phyloP scores from a whole-genome alignment of 2,329 filamentous ascomycete species.

The Beauveria medogensis region DNA sequence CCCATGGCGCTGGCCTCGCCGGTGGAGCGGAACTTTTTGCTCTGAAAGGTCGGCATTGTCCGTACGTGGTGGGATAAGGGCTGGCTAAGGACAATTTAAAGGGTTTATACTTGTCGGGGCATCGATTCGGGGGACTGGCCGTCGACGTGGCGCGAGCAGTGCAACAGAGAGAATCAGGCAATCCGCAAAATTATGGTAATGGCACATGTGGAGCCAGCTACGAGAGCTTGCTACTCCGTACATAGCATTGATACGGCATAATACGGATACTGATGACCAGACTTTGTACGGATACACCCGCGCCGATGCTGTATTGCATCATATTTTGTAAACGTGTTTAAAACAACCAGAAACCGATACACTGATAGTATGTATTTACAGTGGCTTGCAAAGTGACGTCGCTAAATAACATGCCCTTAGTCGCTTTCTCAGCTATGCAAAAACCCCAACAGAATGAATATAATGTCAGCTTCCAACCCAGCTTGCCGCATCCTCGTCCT shows the following conservation, averaged over 20 bases:
- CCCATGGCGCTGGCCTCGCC: slow-evolving; percentile 62
- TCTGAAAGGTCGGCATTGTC: slow-evolving; percentile 48
- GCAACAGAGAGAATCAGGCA: neutral
- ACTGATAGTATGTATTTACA: slow-evolving; percentile 3
- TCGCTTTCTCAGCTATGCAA: slow-evolving; percentile 10
- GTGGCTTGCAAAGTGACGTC: slow-evolving; percentile 9
- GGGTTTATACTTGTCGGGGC: neutral
- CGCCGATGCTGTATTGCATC: neutral
- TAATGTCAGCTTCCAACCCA: slow-evolving; percentile 1
- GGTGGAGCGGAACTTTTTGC: slow-evolving; percentile 62
- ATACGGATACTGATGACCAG: neutral
- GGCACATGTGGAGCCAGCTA: slow-evolving; percentile 2
- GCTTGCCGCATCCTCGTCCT: neutral
- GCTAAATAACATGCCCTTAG: slow-evolving; percentile 8
- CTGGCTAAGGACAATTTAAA: neutral
- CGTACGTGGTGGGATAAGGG: neutral
- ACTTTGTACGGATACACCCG: neutral
- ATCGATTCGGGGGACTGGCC: neutral
- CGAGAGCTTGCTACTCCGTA: neutral
- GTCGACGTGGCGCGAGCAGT: neutral
- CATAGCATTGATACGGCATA: too few species aligned
- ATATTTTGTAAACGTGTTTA: neutral
- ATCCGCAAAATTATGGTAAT: neutral
- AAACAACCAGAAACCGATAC: neutral
- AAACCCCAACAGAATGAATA: slow-evolving; percentile 9